phyloP scores from a whole-genome alignment of 129 eudicot species.

The Silybum marianum region DNA sequence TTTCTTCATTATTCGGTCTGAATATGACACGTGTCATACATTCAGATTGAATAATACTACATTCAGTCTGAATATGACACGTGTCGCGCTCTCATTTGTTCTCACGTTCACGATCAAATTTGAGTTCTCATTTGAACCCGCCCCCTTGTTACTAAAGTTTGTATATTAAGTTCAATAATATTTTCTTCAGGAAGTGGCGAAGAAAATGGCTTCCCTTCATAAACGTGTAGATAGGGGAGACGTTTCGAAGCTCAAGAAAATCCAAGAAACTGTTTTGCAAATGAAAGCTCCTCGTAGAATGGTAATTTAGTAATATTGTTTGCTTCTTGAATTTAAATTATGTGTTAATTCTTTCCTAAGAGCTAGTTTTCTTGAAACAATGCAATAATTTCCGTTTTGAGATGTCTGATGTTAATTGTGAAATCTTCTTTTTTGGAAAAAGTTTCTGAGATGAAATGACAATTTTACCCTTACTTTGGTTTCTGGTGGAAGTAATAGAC shows the following conservation, averaged over 20 bases:
- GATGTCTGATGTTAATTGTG: background rate
- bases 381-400: background rate
- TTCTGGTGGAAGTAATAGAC: background rate
- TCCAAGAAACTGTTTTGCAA: conserved; percentile 47
- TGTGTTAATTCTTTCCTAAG: background rate
- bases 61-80: no score
- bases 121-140: no score
- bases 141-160: no score
- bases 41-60: no score
- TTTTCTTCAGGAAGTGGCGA: conserved; percentile 43
- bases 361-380: background rate
- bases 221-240: conserved; percentile 43
- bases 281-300: conserved; percentile 51
- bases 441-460: no score
- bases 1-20: no score
- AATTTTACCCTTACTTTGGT: background rate
- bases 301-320: conserved; percentile 26
- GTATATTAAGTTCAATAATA: conserved; percentile 9
- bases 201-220: conserved; percentile 35
- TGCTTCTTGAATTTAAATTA: background rate
- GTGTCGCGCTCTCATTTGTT: no score
- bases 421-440: no score
- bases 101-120: no score
- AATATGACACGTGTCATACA: no score
- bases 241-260: conserved; percentile 34